A percentile compares a stretch with the other conserved stretches of the same genome.
These are phyloP conservation scores for Selaginella moellendorffii DNA, from an alignment of 75 land plant genomes.

Conservation along the genomic window DNA sequence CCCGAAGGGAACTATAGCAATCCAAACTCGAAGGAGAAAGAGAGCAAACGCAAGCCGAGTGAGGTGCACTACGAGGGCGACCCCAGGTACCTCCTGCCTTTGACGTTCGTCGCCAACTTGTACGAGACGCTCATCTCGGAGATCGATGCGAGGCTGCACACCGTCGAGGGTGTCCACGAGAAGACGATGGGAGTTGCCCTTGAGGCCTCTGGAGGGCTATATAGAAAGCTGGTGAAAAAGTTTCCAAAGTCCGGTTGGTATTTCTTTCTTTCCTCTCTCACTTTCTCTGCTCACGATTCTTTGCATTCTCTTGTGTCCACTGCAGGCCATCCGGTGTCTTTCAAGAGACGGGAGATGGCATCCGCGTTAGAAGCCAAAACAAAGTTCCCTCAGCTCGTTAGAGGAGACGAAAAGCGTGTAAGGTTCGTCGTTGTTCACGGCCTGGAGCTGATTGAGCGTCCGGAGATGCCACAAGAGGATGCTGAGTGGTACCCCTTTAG, in stretches of 20 bases:
- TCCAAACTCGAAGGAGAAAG: slow-evolving; percentile 54
- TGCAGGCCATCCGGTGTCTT: slow-evolving; percentile 27
- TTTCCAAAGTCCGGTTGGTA: slow-evolving; percentile 68
- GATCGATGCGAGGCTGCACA: slow-evolving; percentile 63
- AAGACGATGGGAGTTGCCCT: slow-evolving; percentile 96
- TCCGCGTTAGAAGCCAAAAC: slow-evolving; percentile 92
- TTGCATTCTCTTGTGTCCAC: no score
- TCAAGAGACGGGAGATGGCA: slow-evolving; percentile 89
- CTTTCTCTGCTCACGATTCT: not conserved
- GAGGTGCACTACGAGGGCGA: slow-evolving; percentile 88
- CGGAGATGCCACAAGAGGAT: slow-evolving; percentile 53
- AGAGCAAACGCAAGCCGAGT: slow-evolving; percentile 56
- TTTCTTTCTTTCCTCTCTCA: not conserved
- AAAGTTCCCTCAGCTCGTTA: slow-evolving; percentile 82
- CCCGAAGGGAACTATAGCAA: slow-evolving; percentile 32
- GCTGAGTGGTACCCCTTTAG: slow-evolving; percentile 71
- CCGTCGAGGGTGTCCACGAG: slow-evolving; percentile 72
- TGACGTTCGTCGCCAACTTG: slow-evolving; percentile 93
- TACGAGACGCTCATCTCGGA: slow-evolving; percentile 86
- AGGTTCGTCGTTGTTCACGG: slow-evolving; percentile 99
- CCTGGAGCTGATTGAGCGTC: slow-evolving; percentile 74
- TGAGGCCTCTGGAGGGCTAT: slow-evolving; percentile 99
- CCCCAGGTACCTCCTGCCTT: slow-evolving; percentile 75
- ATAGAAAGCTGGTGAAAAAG: slow-evolving; percentile 76
- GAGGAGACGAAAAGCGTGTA: slow-evolving; percentile 83